These are phyloP conservation scores for Debaryomyces udenii DNA, from an alignment of 1,139 yeast genomes.

Conservation along the genomic window DNA sequence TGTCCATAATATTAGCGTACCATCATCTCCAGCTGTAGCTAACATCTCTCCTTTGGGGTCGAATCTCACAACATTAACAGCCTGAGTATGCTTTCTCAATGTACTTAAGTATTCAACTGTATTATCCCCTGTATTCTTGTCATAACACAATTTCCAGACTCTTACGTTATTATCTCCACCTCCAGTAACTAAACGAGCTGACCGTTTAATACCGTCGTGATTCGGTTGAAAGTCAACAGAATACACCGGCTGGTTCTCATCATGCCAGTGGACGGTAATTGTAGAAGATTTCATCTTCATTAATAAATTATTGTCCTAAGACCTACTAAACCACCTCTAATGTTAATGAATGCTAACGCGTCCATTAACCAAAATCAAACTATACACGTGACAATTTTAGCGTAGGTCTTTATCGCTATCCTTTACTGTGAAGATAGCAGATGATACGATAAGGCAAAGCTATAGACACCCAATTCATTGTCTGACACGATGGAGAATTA, in stretches of 20 bases:
- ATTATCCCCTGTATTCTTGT: slow-evolving; percentile 12
- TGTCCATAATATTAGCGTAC: slow-evolving; percentile 80
- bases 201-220: slow-evolving; percentile 20
- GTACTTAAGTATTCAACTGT: slow-evolving; percentile 66
- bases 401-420: too few relatives aligned
- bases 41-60: slow-evolving; percentile 64
- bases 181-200: slow-evolving; percentile 72
- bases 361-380: slow-evolving; percentile 5
- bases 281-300: slow-evolving; percentile 57
- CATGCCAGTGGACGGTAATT: slow-evolving; percentile 79
- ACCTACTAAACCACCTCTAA: neutral
- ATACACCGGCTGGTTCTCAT: slow-evolving; percentile 80
- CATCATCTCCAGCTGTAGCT: slow-evolving; percentile 96
- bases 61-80: slow-evolving; percentile 89
- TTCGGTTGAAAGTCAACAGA: slow-evolving; percentile 76
- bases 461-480: too few relatives aligned
- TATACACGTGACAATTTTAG: slow-evolving; percentile 2
- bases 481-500: too few relatives aligned
- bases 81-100: slow-evolving; percentile 85
- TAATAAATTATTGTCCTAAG: neutral
- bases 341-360: slow-evolving; percentile 5
- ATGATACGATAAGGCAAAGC: too few relatives aligned
- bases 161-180: slow-evolving; percentile 95
- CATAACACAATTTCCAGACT: slow-evolving; percentile 48
- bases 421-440: too few relatives aligned